phyloP scores from a whole-genome alignment of 768 basidiomycete species.

The Russula sp. region DNA sequence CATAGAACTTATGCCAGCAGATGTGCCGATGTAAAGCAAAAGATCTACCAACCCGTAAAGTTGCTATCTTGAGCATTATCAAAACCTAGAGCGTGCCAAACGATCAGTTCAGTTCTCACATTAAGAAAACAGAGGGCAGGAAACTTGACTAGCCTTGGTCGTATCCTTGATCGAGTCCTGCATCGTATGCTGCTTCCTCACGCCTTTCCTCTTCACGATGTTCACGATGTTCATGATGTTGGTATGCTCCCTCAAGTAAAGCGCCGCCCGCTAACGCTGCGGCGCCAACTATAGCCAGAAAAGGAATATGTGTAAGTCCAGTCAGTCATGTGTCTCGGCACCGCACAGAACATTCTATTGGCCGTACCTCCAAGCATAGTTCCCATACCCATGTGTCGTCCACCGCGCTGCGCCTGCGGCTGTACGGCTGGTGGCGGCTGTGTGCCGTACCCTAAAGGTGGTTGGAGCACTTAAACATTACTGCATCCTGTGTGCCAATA shows the following conservation, averaged over 20 bases:
- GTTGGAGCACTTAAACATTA: not conserved
- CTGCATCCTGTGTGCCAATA: not conserved
- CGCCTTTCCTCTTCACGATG: constrained; percentile 31
- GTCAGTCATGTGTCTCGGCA: not conserved
- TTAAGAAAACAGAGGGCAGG: not conserved
- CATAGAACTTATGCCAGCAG: not conserved
- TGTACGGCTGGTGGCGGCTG: not conserved
- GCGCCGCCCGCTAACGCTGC: constrained; percentile 61
- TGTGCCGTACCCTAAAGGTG: constrained; percentile 4
- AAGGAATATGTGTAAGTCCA: not conserved
- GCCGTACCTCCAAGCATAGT: constrained; percentile 1
- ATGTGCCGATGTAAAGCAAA: not conserved
- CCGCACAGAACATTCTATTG: not conserved
- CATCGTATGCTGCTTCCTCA: constrained; percentile 30
- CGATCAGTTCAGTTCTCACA: constrained; percentile 12
- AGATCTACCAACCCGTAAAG: constrained; percentile 23
- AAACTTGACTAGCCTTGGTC: constrained; percentile 29
- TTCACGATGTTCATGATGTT: constrained; percentile 37
- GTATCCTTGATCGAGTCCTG: constrained; percentile 18
- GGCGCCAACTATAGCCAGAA: constrained; percentile 35
- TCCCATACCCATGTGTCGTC: not conserved
- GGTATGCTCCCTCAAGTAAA: constrained; percentile 45
- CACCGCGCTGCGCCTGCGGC: not conserved
- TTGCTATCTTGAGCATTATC: constrained; percentile 22
- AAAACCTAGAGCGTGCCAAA: constrained; percentile 26